phyloP scores from a whole-genome alignment of 345 rosid species.

The Eucalyptus cloeziana region DNA sequence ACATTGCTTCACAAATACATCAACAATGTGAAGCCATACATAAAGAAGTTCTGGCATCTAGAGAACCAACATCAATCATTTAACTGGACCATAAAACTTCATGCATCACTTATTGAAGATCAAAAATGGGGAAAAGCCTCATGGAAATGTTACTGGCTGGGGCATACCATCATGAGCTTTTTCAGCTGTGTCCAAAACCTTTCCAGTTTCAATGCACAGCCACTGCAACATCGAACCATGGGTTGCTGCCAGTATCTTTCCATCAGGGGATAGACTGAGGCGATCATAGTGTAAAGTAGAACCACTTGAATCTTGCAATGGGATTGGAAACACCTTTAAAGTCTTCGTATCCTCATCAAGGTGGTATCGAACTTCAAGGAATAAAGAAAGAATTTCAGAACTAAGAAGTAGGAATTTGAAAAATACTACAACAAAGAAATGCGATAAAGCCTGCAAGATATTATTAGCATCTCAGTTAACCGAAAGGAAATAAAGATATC shows the following conservation, averaged over 20 bases:
- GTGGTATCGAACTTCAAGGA: conserved; percentile 70
- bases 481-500: background rate
- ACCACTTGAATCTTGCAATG: conserved; percentile 56
- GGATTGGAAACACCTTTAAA: conserved; percentile 77
- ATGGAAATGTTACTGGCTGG: background rate
- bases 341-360: conserved; percentile 98
- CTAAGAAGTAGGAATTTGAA: background rate
- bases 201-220: conserved; percentile 78
- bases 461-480: background rate
- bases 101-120: background rate
- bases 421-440: background rate
- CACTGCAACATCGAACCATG: conserved; percentile 80
- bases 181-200: conserved; percentile 78
- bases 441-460: background rate
- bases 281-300: conserved; percentile 65
- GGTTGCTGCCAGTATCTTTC: conserved; percentile 69
- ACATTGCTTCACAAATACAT: background rate
- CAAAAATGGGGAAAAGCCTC: background rate
- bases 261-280: conserved; percentile 83
- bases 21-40: background rate
- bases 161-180: conserved; percentile 77
- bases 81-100: background rate
- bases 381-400: conserved; percentile 1
- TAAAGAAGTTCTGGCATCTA: background rate
- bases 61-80: background rate